Evolutionary conservation across 169 alveolate genomes (phyloP), one percentile per base, ranked within the genome.

Genomic region (Plasmodium blacklocki): DNA sequence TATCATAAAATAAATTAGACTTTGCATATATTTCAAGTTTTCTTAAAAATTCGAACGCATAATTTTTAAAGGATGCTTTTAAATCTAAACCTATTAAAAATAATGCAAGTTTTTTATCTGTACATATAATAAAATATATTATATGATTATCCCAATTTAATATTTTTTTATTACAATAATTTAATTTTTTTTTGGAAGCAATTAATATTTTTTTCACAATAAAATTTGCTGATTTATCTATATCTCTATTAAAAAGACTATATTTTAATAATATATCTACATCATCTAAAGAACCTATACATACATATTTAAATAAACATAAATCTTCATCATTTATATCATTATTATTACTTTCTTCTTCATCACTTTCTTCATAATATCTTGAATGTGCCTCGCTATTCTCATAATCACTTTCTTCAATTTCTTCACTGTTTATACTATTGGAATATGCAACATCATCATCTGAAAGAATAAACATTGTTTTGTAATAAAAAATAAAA

Each of bases 281-380:
- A 47, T 67, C 85, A n/a, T 83, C 91, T 58, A 83, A 26, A 12
- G 73, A 83, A 32, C 85, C 83, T 83, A 70, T 83, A 63, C 91
- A 83, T 26, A 83, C 91, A 72, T 83, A 83, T 49, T 68, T 56
- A 50, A 68, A 83, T 12, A 58, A 19, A 19, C 58, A 56, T 18
- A 56, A 21, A 18, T 80, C 83, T 12, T 59, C 12, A 39, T 83
- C 86, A 73, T 67, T 39, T 47, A 39, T 18, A 23, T 39, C 59
- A 60, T 26, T 45, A 26, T 15, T 21, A 49, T 58, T 58, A 43
- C 76, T 64, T 14, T 50, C 54, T 6, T 54, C 32, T 2, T 54
- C 64, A 23, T 63, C 54, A 18, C 29, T 64, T 54, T 73, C 19
- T 64, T 76, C 73, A 49, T 52, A 56, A 21, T 60, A 63, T 6